Conservation (phyloP, 2,329 filamentous ascomycete genomes). For the Cercospora sp. region DNA sequence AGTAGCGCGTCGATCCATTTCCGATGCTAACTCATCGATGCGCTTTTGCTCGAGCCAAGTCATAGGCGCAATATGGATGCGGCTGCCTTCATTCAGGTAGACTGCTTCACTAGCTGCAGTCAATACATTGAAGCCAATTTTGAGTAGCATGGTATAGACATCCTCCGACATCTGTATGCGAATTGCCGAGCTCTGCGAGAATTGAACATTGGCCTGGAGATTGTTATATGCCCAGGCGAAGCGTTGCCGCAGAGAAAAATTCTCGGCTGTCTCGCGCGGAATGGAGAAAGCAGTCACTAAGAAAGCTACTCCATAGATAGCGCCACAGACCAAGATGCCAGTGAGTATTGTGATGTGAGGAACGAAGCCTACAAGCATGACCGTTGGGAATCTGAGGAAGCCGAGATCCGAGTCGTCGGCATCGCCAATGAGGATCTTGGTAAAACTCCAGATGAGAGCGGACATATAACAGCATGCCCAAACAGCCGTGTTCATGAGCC, state of each 20-base stretch:
- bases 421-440: slow-evolving; percentile 45
- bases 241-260: slow-evolving; percentile 58
- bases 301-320: slow-evolving; percentile 77
- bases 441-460: slow-evolving; percentile 75
- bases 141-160: slow-evolving; percentile 87
- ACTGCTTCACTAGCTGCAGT: slow-evolving; percentile 95
- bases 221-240: slow-evolving; percentile 75
- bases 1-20: slow-evolving; percentile 42
- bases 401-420: slow-evolving; percentile 65
- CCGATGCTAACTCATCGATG: slow-evolving; percentile 69
- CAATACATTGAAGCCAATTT: slow-evolving; percentile 82
- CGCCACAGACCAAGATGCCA: slow-evolving; percentile 73
- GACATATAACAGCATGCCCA: slow-evolving; percentile 91
- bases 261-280: slow-evolving; percentile 52
- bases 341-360: slow-evolving; percentile 84
- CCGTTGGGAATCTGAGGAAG: slow-evolving; percentile 83
- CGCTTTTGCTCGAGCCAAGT: slow-evolving; percentile 94
- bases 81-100: slow-evolving; percentile 85
- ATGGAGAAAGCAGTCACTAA: slow-evolving; percentile 71
- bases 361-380: slow-evolving; percentile 92
- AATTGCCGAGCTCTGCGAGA: slow-evolving; percentile 66
- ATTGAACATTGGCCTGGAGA: slow-evolving; percentile 85
- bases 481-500: slow-evolving; percentile 82
- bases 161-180: slow-evolving; percentile 85
- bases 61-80: slow-evolving; percentile 69